These are phyloP conservation scores for Fusarium transvaalense DNA, from an alignment of 2,329 filamentous ascomycete genomes.

Conservation along the genomic window DNA sequence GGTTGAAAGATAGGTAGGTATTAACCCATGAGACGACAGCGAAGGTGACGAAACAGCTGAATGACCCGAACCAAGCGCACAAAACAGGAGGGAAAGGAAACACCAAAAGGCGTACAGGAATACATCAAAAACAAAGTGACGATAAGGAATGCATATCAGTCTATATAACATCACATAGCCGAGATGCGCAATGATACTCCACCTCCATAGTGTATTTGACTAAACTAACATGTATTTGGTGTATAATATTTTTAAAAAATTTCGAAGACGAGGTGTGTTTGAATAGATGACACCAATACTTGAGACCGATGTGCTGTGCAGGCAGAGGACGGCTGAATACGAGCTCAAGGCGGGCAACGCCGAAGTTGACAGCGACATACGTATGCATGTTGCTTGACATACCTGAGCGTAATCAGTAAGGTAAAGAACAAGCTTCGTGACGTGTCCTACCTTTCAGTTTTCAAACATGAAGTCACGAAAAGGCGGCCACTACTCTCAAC, in stretches of 20 bases:
- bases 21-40: not conserved
- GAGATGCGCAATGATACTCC: not conserved
- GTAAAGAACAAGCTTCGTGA: not conserved
- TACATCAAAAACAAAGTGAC: not conserved
- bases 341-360: not conserved
- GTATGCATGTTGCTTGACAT: not conserved
- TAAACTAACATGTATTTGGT: not conserved
- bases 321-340: not conserved
- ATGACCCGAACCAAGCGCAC: not conserved
- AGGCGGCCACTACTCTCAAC: constrained; percentile 13
- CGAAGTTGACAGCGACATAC: not conserved
- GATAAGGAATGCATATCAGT: not conserved
- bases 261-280: not conserved
- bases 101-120: no score
- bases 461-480: constrained; percentile 15
- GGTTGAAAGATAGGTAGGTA: not conserved
- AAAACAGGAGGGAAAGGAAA: not conserved
- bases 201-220: not conserved
- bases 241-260: no score
- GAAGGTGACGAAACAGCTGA: not conserved
- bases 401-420: constrained; percentile 27
- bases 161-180: not conserved
- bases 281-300: not conserved
- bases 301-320: not conserved
- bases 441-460: constrained; percentile 3